These are phyloP conservation scores for Prototheca cutis DNA, from an alignment of 163 green algal genomes.

Conservation along the genomic window DNA sequence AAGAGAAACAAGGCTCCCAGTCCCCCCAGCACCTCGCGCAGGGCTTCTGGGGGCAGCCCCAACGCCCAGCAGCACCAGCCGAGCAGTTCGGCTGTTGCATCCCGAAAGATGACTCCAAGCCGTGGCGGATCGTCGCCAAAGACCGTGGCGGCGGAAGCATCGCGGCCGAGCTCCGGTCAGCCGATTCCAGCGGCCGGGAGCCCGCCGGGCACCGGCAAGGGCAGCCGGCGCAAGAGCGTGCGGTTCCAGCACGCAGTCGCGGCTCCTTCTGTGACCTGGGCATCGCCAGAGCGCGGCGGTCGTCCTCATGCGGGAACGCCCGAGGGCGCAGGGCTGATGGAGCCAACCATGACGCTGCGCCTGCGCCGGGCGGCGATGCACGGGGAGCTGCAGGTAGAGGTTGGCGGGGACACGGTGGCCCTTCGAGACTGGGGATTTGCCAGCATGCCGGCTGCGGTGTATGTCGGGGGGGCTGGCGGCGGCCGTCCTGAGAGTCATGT, in stretches of 20 bases:
- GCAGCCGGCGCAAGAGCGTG: not conserved
- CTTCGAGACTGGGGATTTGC: conserved; percentile 23
- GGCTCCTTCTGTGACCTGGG: too few relatives aligned
- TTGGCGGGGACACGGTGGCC: conserved; percentile 23
- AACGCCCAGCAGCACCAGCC: too few relatives aligned
- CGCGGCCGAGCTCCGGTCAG: too few relatives aligned
- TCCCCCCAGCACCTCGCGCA: not conserved
- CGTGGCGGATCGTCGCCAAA: too few relatives aligned
- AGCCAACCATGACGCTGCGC: conserved; percentile 21
- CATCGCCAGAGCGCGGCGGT: not conserved
- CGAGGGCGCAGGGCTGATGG: conserved; percentile 13
- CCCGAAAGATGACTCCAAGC: too few relatives aligned
- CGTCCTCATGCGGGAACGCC: conserved; percentile 24
- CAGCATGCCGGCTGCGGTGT: not conserved
- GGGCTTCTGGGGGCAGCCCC: too few relatives aligned
- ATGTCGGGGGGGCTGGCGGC: not conserved
- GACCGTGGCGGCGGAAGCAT: too few relatives aligned
- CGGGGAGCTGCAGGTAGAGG: conserved; percentile 13
- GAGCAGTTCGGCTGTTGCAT: too few relatives aligned
- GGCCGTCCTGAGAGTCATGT: too few relatives aligned
- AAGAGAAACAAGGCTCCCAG: not conserved
- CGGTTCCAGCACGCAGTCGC: not conserved
- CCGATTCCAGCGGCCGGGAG: too few relatives aligned
- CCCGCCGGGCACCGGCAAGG: too few relatives aligned
- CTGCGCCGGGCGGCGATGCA: conserved; percentile 13